A percentile compares a stretch with the other conserved stretches of the same genome.
phyloP scores from a whole-genome alignment of 768 basidiomycete species.

The Podaxis sp. region DNA sequence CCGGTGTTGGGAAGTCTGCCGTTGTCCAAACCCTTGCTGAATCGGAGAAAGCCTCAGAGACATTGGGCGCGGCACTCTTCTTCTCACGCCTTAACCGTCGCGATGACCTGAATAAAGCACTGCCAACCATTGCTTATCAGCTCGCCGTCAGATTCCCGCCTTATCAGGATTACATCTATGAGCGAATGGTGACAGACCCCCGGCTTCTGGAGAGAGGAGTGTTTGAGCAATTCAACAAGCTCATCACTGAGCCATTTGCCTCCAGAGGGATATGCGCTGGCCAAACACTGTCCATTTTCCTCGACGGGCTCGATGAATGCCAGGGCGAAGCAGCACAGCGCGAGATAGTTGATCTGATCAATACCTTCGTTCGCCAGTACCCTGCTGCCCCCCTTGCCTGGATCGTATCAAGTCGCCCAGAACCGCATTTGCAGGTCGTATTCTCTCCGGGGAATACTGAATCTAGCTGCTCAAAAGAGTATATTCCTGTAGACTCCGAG shows the following conservation, averaged over 20 bases:
- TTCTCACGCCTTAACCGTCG: background rate
- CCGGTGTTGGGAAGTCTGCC: constrained; percentile 13
- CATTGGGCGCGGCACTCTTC: constrained; percentile 2
- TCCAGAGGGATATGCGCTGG: background rate
- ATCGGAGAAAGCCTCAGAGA: background rate
- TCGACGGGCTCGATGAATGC: background rate
- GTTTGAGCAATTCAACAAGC: constrained; percentile 21
- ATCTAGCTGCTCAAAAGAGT: background rate
- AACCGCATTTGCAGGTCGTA: background rate
- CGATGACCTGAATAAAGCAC: background rate
- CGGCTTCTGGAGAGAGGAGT: constrained; percentile 21
- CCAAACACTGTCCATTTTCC: background rate
- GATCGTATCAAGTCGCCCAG: background rate
- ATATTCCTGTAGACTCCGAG: background rate
- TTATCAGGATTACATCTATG: constrained; percentile 19
- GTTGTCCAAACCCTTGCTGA: constrained; percentile 4
- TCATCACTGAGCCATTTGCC: constrained; percentile 22
- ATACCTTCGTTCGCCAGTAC: background rate
- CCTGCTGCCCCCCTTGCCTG: background rate
- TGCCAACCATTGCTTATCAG: constrained; percentile 27
- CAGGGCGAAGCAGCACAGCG: background rate
- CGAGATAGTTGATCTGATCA: background rate
- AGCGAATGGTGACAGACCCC: constrained; percentile 20
- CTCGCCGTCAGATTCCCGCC: constrained; percentile 20
- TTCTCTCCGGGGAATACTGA: background rate